Conservation (phyloP, 441 rosid genomes). For the Corymbia calophylla region DNA sequence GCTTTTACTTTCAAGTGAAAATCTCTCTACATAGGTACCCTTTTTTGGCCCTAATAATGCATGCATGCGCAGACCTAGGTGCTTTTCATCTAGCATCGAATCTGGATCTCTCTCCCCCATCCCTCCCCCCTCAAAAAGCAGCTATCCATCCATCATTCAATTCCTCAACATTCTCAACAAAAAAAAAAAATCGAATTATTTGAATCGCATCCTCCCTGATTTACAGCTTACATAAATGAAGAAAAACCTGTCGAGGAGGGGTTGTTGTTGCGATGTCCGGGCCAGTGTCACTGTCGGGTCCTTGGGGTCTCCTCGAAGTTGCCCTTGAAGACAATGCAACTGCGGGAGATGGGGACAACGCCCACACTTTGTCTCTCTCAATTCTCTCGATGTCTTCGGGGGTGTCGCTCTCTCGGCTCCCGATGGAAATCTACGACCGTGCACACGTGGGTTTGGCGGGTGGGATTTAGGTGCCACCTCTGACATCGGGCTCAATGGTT, state of each 20-base stretch:
- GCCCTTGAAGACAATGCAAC: neutral
- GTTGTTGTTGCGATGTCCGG: neutral
- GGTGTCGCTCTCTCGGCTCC: neutral
- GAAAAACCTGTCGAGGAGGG: neutral
- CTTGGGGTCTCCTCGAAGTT: neutral
- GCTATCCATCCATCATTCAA: neutral
- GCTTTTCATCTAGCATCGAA: neutral
- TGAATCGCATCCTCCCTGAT: neutral
- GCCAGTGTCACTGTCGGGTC: neutral
- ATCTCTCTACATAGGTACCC: neutral
- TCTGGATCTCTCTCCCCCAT: neutral
- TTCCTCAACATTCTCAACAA: neutral
- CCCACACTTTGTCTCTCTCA: neutral
- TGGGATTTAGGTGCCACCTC: neutral
- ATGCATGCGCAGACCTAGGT: neutral
- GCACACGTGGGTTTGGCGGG: neutral
- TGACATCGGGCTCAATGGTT: neutral
- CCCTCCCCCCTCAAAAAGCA: neutral
- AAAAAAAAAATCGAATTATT: neutral
- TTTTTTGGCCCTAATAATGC: neutral
- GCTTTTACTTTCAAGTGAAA: neutral
- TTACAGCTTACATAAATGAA: neutral
- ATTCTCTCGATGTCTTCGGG: neutral
- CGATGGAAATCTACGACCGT: neutral
- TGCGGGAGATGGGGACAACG: neutral